Evolutionary conservation across 140 eudicot genomes (phyloP), one percentile per base, ranked within the genome.

Genomic region (Artemisia princeps): DNA sequence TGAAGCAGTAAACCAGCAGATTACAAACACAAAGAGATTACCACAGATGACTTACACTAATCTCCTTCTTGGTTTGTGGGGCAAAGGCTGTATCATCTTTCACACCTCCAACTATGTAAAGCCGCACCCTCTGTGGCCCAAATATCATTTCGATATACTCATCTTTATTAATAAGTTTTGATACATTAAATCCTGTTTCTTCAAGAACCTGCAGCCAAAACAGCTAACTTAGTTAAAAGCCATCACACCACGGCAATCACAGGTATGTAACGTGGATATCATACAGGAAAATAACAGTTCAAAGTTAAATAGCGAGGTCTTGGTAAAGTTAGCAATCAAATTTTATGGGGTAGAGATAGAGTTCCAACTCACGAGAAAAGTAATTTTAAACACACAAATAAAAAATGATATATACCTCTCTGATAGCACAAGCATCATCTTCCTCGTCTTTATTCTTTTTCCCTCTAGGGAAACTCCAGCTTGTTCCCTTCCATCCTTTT

Each of bases 391-490:
- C 24, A 6, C 44, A 37, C 44, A 37, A 72, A 66, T 20, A 51
- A 37, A 68, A 48, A 51, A 23, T 2, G 2, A 17, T 53, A 64
- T 63, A 60, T 74, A 92, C 98, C 74, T 94, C 99, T 86, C 99
- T 84, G 65, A 88, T 76, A 16, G 99, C 99, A 82, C 99, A 94
- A 2, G 86, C 81, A 50, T 94, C 95, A 65, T 94, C 99, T 78
- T 94, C 99, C 79, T 94, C 99, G 46, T 88, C 99, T 74, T 94
- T 94, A 74, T 73, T 88, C 86, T 94, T 94, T 78, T 94, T 94
- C 49, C 99, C 96, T 62, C 99, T 95, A 1, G 99, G 99, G 69
- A 94, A 94, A 71, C 99, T 94, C 99, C 99, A 94, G 73, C 99
- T 94, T 67, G 92, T 72, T 55, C 99, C 99, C 76, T 94, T 94